Percentiles rank a stretch among this genome's conserved stretches.
These are phyloP conservation scores for Chalciporus chontae DNA, from an alignment of 768 basidiomycete genomes.

Conservation along the genomic window DNA sequence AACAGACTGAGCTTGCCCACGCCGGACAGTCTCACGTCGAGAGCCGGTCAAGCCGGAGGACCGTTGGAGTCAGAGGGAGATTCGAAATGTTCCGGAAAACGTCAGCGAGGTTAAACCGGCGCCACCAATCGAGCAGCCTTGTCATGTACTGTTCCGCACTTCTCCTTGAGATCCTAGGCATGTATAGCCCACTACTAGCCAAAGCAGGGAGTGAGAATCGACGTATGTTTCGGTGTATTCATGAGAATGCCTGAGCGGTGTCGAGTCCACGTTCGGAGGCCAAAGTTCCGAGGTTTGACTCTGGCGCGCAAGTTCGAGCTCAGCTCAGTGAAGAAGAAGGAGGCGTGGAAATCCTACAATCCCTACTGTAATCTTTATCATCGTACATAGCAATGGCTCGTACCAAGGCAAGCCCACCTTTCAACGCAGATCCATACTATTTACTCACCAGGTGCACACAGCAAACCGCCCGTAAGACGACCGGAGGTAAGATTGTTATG, in stretches of 20 bases:
- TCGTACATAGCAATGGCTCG: constrained; percentile 61
- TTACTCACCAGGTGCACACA: constrained; percentile 27
- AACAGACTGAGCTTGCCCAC: too few relatives aligned
- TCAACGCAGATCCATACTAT: background rate
- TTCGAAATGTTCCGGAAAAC: too few relatives aligned
- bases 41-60: too few relatives aligned
- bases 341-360: constrained; percentile 28
- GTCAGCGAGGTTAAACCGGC: too few relatives aligned
- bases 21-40: too few relatives aligned
- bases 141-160: background rate
- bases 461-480: constrained; percentile 99
- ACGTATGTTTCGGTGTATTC: background rate
- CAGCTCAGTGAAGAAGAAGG: constrained; percentile 26
- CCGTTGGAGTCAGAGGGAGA: too few relatives aligned
- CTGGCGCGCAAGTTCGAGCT: constrained; percentile 18
- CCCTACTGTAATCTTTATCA: constrained; percentile 12
- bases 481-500: constrained; percentile 69
- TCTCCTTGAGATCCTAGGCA: background rate
- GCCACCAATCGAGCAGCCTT: too few relatives aligned
- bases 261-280: background rate
- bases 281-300: constrained; percentile 18
- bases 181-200: background rate
- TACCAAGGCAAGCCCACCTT: constrained; percentile 60
- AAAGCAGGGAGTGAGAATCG: background rate
- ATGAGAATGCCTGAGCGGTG: background rate